A percentile compares a stretch with the other conserved stretches of the same genome.
phyloP scores from a whole-genome alignment of 495 filamentous ascomycete species.

The Aspergillus sclerotioniger region DNA sequence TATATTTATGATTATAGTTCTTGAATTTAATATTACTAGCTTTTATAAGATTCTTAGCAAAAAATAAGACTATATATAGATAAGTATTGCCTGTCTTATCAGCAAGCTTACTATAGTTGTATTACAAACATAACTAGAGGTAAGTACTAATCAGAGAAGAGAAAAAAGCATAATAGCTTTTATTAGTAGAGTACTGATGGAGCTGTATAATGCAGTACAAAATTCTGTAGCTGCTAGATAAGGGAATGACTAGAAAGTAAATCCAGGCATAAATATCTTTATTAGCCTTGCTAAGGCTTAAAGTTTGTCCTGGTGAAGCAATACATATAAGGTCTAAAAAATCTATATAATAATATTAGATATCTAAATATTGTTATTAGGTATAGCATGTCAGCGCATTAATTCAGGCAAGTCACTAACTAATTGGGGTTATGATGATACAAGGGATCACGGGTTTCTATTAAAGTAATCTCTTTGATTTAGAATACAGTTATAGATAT shows the following conservation, averaged over 20 bases:
- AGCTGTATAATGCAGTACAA: background rate
- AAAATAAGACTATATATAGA: constrained; percentile 1
- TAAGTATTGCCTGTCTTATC: constrained; percentile 1
- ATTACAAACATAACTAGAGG: background rate
- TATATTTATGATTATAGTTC: no score
- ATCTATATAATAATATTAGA: no score
- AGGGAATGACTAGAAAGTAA: constrained; percentile 1
- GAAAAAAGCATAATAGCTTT: constrained; percentile 1
- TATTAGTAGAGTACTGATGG: background rate
- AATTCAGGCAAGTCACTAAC: no score
- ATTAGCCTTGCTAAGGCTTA: background rate
- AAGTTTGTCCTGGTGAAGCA: background rate
- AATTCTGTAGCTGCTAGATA: constrained; percentile 3
- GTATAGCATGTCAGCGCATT: no score
- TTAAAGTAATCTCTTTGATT: no score
- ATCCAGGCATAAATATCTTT: constrained; percentile 3
- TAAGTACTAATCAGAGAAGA: constrained; percentile 2
- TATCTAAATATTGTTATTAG: no score
- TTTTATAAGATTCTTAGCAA: background rate
- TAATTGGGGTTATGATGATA: no score
- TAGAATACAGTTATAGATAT: no score
- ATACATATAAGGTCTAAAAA: constrained; percentile 1
- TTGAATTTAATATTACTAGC: constrained; percentile 4
- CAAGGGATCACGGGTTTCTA: no score
- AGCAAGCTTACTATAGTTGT: constrained; percentile 3